A percentile compares a stretch with the other conserved stretches of the same genome.
phyloP scores from a whole-genome alignment of 768 basidiomycete species.

The Macrolepiota albuminosa region DNA sequence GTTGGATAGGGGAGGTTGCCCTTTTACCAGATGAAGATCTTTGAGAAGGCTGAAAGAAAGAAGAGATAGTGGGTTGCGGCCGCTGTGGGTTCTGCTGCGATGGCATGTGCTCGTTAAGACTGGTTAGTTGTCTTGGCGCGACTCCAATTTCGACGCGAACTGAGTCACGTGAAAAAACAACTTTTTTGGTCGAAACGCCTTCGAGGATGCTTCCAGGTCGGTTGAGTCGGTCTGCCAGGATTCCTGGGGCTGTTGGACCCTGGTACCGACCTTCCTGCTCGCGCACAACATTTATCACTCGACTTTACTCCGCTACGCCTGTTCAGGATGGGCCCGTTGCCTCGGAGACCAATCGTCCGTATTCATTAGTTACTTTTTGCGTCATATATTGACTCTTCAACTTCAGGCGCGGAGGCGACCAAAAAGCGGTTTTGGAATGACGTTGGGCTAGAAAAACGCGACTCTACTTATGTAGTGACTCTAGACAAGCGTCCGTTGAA shows the following conservation, averaged over 20 bases:
- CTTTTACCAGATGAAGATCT: conserved; percentile 8
- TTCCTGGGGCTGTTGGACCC: conserved; percentile 7
- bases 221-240: conserved; percentile 16
- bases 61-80: conserved; percentile 34
- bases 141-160: not conserved
- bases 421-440: conserved; percentile 93
- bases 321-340: conserved; percentile 38
- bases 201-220: conserved; percentile 16
- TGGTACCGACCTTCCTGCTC: conserved; percentile 3
- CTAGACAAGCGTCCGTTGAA: conserved; percentile 83
- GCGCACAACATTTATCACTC: not conserved
- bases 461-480: conserved; percentile 53
- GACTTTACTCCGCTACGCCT: conserved; percentile 23
- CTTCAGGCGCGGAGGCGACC: conserved; percentile 77
- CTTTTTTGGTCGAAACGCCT: conserved; percentile 7
- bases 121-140: not conserved
- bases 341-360: conserved; percentile 65
- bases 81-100: conserved; percentile 4
- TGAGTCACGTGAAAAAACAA: conserved; percentile 18
- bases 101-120: conserved; percentile 7
- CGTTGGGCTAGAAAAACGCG: conserved; percentile 67
- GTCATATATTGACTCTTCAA: not conserved
- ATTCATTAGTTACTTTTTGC: not conserved
- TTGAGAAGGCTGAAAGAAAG: conserved; percentile 28
- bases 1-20: conserved; percentile 8